Conservation (phyloP, 2,329 filamentous ascomycete species). For the Trichoderma endophyticum region DNA sequence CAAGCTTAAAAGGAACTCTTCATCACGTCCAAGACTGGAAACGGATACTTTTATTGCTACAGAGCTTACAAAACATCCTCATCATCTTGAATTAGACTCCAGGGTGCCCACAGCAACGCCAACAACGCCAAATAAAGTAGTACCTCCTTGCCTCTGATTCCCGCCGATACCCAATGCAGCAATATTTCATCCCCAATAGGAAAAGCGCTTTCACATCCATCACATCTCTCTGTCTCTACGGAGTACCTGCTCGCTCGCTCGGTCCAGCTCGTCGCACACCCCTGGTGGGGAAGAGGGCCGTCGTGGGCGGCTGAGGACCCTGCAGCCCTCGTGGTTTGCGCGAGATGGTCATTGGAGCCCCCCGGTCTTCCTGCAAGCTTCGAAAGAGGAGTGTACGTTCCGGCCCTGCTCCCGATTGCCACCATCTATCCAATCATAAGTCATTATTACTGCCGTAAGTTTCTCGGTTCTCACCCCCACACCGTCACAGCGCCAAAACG, state of each 20-base stretch:
- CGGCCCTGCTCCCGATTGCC: conserved; percentile 33
- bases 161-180: conserved; percentile 32
- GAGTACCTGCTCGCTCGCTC: neutral
- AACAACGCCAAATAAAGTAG: conserved; percentile 25
- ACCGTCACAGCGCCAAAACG: conserved; percentile 27
- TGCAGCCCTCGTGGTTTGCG: conserved; percentile 26
- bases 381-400: conserved; percentile 45
- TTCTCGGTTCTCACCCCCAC: conserved; percentile 31
- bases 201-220: conserved; percentile 28
- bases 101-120: conserved; percentile 24
- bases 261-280: neutral
- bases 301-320: conserved; percentile 4
- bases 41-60: conserved; percentile 14
- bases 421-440: conserved; percentile 51
- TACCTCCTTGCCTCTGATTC: conserved; percentile 19
- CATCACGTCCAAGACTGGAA: neutral
- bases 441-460: conserved; percentile 47
- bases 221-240: conserved; percentile 1
- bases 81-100: conserved; percentile 18
- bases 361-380: conserved; percentile 27
- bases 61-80: conserved; percentile 8
- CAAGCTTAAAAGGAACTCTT: neutral
- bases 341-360: conserved; percentile 25
- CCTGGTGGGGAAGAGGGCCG: conserved; percentile 4
- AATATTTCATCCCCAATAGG: conserved; percentile 32